These are phyloP conservation scores for Polychaeton citri DNA, from an alignment of 2,329 filamentous ascomycete genomes.

Conservation along the genomic window DNA sequence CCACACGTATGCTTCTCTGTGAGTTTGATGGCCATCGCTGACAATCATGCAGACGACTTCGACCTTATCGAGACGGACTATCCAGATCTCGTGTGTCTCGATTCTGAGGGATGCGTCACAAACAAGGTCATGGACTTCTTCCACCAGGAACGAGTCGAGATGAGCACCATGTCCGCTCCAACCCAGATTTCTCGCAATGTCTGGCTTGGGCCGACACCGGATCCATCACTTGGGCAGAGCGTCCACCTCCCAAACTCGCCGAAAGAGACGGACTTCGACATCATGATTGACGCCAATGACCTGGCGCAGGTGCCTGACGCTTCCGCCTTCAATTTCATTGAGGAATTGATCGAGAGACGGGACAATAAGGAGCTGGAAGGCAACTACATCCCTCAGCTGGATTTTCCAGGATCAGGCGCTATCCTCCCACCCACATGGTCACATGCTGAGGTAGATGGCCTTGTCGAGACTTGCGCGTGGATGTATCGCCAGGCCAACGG, in stretches of 20 bases:
- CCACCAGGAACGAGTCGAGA: conserved; percentile 76
- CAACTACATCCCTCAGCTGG: conserved; percentile 43
- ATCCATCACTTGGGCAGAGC: conserved; percentile 39
- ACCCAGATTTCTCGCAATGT: conserved; percentile 84
- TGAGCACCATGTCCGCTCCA: conserved; percentile 83
- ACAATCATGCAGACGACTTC: conserved; percentile 44
- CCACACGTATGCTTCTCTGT: neutral
- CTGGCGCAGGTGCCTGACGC: conserved; percentile 62
- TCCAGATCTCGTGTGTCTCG: conserved; percentile 59
- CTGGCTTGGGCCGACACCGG: conserved; percentile 78
- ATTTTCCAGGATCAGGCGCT: conserved; percentile 91
- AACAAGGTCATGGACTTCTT: conserved; percentile 78
- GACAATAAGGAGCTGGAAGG: conserved; percentile 23
- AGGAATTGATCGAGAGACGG: conserved; percentile 34
- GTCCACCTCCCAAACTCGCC: conserved; percentile 41
- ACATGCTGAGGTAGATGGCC: conserved; percentile 66
- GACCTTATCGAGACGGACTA: conserved; percentile 57
- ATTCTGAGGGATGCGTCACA: conserved; percentile 57
- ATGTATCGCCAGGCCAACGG: conserved; percentile 67
- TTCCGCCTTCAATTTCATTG: conserved; percentile 49
- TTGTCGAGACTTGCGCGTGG: conserved; percentile 81
- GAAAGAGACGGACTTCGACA: conserved; percentile 35
- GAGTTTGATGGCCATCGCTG: conserved; percentile 14
- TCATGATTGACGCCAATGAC: conserved; percentile 83
- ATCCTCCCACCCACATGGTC: conserved; percentile 76